Percentiles rank a stretch among this genome's conserved stretches.
Conservation (phyloP, 495 filamentous ascomycete genomes). For the Podospora comata region DNA sequence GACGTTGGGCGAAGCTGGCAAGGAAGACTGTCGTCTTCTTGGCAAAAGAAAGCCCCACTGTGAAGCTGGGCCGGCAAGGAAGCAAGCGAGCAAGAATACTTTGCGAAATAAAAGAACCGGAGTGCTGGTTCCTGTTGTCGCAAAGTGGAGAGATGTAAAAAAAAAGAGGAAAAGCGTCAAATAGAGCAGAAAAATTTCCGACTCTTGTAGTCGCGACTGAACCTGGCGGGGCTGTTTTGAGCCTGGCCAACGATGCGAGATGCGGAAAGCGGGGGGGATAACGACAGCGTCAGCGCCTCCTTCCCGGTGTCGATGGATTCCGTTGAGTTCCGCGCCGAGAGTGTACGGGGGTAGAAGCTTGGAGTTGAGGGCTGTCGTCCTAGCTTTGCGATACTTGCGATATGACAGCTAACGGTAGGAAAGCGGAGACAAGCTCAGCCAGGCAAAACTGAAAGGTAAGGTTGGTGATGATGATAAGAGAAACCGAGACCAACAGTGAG, state of each 20-base stretch:
- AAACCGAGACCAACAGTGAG: constrained; percentile 21
- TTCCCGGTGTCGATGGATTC: background rate
- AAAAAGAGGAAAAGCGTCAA: background rate
- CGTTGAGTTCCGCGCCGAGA: background rate
- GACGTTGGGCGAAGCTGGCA: constrained; percentile 16
- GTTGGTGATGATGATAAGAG: constrained; percentile 6
- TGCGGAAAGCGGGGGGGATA: background rate
- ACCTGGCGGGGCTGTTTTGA: background rate
- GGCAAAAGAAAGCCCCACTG: constrained; percentile 23
- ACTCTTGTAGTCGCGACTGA: background rate
- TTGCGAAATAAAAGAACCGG: background rate
- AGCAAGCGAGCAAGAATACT: background rate
- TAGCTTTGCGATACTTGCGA: background rate
- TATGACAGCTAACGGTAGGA: background rate
- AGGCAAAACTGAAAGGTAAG: background rate
- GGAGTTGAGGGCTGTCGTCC: background rate
- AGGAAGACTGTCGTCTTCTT: constrained; percentile 17
- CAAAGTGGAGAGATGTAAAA: background rate
- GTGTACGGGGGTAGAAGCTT: background rate
- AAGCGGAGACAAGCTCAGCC: background rate
- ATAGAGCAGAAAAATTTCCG: background rate
- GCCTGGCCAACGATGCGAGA: background rate
- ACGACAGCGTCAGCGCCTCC: background rate
- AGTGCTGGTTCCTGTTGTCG: background rate
- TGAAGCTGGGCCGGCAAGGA: background rate